Percentiles rank a stretch among this genome's conserved stretches.
Evolutionary conservation across 768 basidiomycete genomes (phyloP).

Genomic region (Tricholoma saponaceum): DNA sequence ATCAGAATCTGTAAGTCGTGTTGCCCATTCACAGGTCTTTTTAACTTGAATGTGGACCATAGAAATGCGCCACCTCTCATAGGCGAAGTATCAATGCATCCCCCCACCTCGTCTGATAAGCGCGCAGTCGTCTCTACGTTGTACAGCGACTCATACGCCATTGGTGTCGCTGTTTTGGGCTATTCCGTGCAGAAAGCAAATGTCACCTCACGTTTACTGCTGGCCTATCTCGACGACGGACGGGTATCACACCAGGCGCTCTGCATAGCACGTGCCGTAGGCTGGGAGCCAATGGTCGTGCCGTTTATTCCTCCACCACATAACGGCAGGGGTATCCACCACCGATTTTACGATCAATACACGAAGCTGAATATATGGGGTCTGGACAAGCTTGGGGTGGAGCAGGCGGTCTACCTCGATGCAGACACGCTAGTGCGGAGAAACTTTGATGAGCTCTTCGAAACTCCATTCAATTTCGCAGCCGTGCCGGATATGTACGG

Average conservation of each 20-base stretch:
- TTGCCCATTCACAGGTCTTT: background rate
- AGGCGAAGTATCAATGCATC: background rate
- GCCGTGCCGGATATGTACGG: constrained; percentile 37
- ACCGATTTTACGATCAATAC: constrained; percentile 37
- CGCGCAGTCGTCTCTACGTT: constrained; percentile 23
- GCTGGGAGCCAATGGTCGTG: constrained; percentile 34
- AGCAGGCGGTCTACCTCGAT: constrained; percentile 34
- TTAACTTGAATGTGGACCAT: background rate
- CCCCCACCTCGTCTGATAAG: constrained; percentile 1
- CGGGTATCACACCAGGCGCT: constrained; percentile 34
- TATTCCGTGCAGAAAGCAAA: constrained; percentile 22
- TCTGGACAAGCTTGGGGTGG: constrained; percentile 26
- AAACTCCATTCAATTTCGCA: constrained; percentile 34
- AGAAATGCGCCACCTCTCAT: constrained; percentile 16
- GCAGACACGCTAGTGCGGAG: constrained; percentile 38
- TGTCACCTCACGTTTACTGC: constrained; percentile 19
- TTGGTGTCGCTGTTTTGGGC: constrained; percentile 24
- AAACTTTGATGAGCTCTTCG: constrained; percentile 43
- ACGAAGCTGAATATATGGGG: constrained; percentile 41
- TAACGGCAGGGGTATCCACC: constrained; percentile 28
- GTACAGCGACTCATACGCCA: constrained; percentile 25
- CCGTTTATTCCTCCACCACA: constrained; percentile 34
- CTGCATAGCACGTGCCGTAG: constrained; percentile 33
- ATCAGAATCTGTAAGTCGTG: constrained; percentile 20
- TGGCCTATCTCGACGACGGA: constrained; percentile 21